Conservation (phyloP, 192 early-diverging fungal genomes). For the Umbelopsis sp. region DNA sequence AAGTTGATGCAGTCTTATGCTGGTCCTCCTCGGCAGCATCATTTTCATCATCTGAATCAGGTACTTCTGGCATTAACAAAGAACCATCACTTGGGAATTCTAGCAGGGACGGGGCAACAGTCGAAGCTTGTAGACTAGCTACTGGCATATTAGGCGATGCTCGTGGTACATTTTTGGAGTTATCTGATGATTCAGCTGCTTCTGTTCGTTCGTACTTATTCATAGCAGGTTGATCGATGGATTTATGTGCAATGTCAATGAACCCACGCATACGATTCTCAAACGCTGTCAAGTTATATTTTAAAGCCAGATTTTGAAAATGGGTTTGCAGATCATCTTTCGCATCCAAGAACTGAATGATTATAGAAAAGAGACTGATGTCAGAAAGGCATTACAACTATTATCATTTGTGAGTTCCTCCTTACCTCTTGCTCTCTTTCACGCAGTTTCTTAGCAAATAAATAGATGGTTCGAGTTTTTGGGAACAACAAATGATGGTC, state of each 20-base stretch:
- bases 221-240: conserved; percentile 39
- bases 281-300: conserved; percentile 41
- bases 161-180: neutral
- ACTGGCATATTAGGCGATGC: conserved; percentile 15
- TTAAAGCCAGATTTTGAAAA: conserved; percentile 39
- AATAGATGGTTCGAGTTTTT: conserved; percentile 40
- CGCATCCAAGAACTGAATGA: conserved; percentile 33
- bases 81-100: conserved; percentile 44
- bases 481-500: conserved; percentile 40
- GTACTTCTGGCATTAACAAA: conserved; percentile 47
- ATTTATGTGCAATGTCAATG: conserved; percentile 40
- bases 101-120: conserved; percentile 38
- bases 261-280: conserved; percentile 44
- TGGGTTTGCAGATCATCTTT: conserved; percentile 34
- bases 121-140: conserved; percentile 23
- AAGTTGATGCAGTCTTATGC: neutral
- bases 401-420: neutral
- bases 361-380: neutral
- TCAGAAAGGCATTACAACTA: neutral
- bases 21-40: neutral
- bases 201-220: conserved; percentile 27
- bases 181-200: neutral
- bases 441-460: conserved; percentile 35
- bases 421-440: conserved; percentile 12
- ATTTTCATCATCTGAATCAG: conserved; percentile 34